Evolutionary conservation across 2,329 filamentous ascomycete species (phyloP).

Genomic region (Sphaceloma murrayae): DNA sequence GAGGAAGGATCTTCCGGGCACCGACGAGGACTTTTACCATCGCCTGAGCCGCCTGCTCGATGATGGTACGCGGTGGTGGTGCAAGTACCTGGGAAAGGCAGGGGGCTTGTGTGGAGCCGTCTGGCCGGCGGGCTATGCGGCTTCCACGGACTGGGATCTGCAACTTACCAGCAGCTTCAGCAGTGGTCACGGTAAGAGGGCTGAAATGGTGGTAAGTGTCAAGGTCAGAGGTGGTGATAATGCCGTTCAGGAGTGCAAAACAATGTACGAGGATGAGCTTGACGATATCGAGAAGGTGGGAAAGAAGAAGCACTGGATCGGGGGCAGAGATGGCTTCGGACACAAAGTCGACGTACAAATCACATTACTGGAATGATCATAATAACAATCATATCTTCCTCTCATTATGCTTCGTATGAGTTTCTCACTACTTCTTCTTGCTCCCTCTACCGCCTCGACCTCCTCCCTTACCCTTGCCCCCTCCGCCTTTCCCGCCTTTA

Average conservation of each 20-base stretch:
- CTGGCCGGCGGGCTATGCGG: slow-evolving; percentile 47
- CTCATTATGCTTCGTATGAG: background rate
- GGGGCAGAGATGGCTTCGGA: slow-evolving; percentile 33
- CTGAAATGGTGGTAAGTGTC: slow-evolving; percentile 35
- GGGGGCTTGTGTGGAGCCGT: slow-evolving; percentile 49
- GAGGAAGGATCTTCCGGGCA: slow-evolving; percentile 43
- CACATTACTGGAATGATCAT: background rate
- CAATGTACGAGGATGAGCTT: slow-evolving; percentile 34
- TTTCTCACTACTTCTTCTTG: slow-evolving; percentile 21
- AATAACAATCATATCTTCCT: too few relatives aligned
- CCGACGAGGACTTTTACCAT: slow-evolving; percentile 46
- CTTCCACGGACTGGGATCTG: background rate
- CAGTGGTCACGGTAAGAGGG: slow-evolving; percentile 36
- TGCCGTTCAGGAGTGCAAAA: slow-evolving; percentile 31
- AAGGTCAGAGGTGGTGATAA: slow-evolving; percentile 29
- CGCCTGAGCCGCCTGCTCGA: slow-evolving; percentile 47
- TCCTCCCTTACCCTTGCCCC: slow-evolving; percentile 26
- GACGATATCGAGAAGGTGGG: slow-evolving; percentile 45
- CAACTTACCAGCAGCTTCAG: slow-evolving; percentile 25
- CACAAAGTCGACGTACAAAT: slow-evolving; percentile 34
- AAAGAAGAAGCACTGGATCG: slow-evolving; percentile 50
- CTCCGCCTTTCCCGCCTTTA: slow-evolving; percentile 33
- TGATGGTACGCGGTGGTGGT: slow-evolving; percentile 53
- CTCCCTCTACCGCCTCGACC: slow-evolving; percentile 25
- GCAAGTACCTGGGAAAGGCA: slow-evolving; percentile 52